Evolutionary conservation across 2,329 filamentous ascomycete genomes (phyloP).

Genomic region (Phaeoacremonium minimum): DNA sequence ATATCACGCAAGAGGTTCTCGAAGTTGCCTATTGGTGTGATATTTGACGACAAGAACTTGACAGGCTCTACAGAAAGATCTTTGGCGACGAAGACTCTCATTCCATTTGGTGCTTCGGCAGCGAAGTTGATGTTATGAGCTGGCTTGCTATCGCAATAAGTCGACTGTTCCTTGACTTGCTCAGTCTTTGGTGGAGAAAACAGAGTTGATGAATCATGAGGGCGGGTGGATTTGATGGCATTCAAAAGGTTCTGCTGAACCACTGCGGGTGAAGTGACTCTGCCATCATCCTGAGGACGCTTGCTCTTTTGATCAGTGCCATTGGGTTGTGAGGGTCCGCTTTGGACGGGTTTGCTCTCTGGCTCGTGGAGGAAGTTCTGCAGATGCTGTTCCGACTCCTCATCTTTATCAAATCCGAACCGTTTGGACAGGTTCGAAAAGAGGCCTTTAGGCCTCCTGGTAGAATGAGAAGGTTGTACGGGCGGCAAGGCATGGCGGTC

Average conservation of each 20-base stretch:
- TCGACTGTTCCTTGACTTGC: constrained; percentile 73
- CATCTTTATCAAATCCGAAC: constrained; percentile 60
- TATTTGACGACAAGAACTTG: constrained; percentile 58
- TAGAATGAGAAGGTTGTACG: constrained; percentile 19
- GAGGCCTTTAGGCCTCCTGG: constrained; percentile 43
- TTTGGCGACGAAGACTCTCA: constrained; percentile 69
- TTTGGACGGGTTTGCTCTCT: constrained; percentile 6
- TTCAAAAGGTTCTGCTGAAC: constrained; percentile 69
- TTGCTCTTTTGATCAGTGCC: constrained; percentile 8
- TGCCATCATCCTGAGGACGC: constrained; percentile 38
- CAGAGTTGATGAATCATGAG: constrained; percentile 69
- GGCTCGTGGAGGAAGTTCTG: constrained; percentile 38
- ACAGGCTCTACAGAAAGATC: constrained; percentile 41
- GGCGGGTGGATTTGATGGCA: constrained; percentile 73
- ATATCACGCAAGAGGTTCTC: constrained; percentile 65
- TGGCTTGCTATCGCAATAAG: constrained; percentile 78
- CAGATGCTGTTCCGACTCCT: constrained; percentile 34
- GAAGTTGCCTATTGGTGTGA: constrained; percentile 63
- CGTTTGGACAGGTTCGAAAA: constrained; percentile 66
- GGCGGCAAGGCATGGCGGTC: constrained; percentile 22
- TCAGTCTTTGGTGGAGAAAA: constrained; percentile 69
- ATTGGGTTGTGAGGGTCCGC: constrained; percentile 4
- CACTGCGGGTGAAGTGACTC: constrained; percentile 55
- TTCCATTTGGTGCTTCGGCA: constrained; percentile 65
- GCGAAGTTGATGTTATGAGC: constrained; percentile 69